Evolutionary conservation across 2,329 filamentous ascomycete genomes (phyloP), one percentile per base, ranked within the genome.

Genomic region (Fonsecaea nubica): DNA sequence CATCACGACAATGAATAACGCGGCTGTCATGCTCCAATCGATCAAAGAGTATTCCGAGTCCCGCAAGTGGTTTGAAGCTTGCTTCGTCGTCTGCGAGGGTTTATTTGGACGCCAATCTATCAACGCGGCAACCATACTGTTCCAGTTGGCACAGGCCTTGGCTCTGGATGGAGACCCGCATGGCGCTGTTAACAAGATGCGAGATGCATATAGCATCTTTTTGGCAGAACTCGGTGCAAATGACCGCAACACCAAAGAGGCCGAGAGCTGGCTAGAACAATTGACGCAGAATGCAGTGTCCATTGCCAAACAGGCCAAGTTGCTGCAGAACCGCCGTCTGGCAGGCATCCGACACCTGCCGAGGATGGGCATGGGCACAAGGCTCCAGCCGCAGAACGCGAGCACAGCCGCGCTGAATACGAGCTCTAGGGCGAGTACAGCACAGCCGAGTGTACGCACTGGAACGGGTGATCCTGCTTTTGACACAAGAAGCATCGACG

Each of bases 1-100:
- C 8, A 97, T 99, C 80, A 99, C 96, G 8, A 98, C 95, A 15
- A 90, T 98, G 80, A 99, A 98, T 86, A 99, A 99, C 76, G 94
- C 92, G 21, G 95, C 95, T 7, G 95, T 99, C 67, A 99, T 99
- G 95, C 88, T 99, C 65, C 95, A 99, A 80, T 90, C 93, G 63
- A 86, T 97, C 74, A 97, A 98, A 84, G 89, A 91, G 68, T 99
- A 96, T 82, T 90, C 94, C 74, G 92, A 97, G 80, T 98, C 94
- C 54, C 90, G 95, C 59, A 85, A 94, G 69, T 99, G 95, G 95
- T 99, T 99, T 76, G 95, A 98, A 80, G 90, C 92, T 71, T 96
- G 93, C 9, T 87, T 98, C 59, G 86, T 87, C 52, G 90, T 98
- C 69, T 97, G 93, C 78, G 93, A 97, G 80, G 87, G 90, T 54